A percentile compares a stretch with the other conserved stretches of the same genome.
Conservation (phyloP, 371 early-diverging fungal genomes). For the Apophysomyces sp. region DNA sequence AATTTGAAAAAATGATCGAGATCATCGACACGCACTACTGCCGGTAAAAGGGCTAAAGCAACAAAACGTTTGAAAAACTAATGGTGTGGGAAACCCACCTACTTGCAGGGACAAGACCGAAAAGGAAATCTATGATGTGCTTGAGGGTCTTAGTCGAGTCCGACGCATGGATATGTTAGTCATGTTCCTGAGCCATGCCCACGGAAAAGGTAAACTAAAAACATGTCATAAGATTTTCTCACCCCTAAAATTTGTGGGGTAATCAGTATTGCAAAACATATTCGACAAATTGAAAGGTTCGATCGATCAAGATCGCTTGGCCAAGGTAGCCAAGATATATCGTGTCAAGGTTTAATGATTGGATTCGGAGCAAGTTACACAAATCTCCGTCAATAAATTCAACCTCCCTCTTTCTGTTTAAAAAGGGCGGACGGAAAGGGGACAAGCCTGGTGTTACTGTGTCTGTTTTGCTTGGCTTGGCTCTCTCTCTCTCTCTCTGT, state of each 20-base stretch:
- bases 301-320: background rate
- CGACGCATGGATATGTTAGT: constrained; percentile 66
- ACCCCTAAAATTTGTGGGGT: background rate
- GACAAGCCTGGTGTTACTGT: too few relatives aligned
- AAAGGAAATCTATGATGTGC: constrained; percentile 34
- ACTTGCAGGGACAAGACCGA: constrained; percentile 33
- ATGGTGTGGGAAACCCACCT: background rate
- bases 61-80: background rate
- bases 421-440: background rate
- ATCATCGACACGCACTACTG: constrained; percentile 44
- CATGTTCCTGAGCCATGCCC: constrained; percentile 61
- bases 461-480: too few relatives aligned
- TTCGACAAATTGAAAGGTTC: constrained; percentile 7
- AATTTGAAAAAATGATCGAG: constrained; percentile 61
- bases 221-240: background rate
- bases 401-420: background rate
- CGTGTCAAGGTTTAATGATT: constrained; percentile 5
- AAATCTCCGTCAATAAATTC: background rate
- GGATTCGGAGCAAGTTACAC: background rate
- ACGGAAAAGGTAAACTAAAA: constrained; percentile 50
- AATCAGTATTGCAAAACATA: constrained; percentile 8
- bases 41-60: constrained; percentile 13
- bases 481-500: too few relatives aligned
- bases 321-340: constrained; percentile 9
- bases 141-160: constrained; percentile 53